A percentile compares a stretch with the other conserved stretches of the same genome.
These are phyloP conservation scores for Sclerotinia spermophila DNA, from an alignment of 2,329 filamentous ascomycete species.

Conservation along the genomic window DNA sequence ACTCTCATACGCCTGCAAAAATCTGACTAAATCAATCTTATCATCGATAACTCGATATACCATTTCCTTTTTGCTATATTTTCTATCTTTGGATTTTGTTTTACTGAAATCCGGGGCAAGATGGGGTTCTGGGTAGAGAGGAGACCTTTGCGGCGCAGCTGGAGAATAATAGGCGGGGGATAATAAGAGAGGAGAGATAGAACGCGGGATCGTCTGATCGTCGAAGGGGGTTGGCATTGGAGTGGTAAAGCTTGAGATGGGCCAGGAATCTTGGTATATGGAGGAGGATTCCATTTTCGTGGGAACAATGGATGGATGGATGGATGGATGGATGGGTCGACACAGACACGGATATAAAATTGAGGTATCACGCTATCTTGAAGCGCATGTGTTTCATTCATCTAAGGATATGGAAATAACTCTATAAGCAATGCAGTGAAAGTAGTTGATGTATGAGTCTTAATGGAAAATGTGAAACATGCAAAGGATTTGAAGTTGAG, in stretches of 20 bases:
- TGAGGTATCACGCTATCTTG: neutral
- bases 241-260: neutral
- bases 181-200: neutral
- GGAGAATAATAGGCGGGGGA: neutral
- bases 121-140: no score
- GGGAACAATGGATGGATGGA: neutral
- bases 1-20: slow-evolving; percentile 11
- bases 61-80: slow-evolving; percentile 3
- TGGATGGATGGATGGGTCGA: neutral
- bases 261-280: neutral
- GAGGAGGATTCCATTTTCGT: neutral
- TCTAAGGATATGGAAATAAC: neutral
- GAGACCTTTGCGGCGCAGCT: neutral
- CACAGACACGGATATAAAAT: neutral
- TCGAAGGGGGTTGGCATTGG: neutral
- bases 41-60: slow-evolving; percentile 12
- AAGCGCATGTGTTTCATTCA: neutral
- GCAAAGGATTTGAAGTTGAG: neutral
- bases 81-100: no score
- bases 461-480: neutral
- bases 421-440: neutral
- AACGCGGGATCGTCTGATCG: neutral
- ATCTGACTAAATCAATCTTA: slow-evolving; percentile 1
- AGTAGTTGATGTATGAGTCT: neutral
- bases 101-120: rapidly evolving